These are phyloP conservation scores for Plantago ovata DNA, from an alignment of 257 asterid genomes.

Conservation along the genomic window DNA sequence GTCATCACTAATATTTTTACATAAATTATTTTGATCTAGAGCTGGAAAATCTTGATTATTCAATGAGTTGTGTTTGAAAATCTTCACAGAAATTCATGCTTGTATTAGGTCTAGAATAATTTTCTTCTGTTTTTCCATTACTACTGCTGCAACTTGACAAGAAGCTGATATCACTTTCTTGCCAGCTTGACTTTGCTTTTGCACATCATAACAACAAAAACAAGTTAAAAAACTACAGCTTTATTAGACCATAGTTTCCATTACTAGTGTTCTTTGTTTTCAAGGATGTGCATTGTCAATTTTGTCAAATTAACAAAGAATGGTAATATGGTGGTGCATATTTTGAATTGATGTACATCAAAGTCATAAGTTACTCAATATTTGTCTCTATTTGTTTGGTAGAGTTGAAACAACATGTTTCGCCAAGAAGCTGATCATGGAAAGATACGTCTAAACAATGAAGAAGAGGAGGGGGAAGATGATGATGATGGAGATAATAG, in stretches of 20 bases:
- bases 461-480: constrained; percentile 81
- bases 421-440: constrained; percentile 38
- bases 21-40: constrained; percentile 17
- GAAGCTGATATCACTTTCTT: constrained; percentile 20
- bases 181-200: constrained; percentile 23
- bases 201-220: constrained; percentile 29
- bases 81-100: constrained; percentile 32
- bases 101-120: constrained; percentile 38
- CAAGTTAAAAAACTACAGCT: constrained; percentile 26
- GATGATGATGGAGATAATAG: constrained; percentile 61
- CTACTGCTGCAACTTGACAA: constrained; percentile 55
- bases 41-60: constrained; percentile 20
- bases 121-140: constrained; percentile 40
- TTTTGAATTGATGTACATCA: too few species aligned
- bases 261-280: too few species aligned
- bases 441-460: constrained; percentile 41
- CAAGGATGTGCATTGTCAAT: too few species aligned
- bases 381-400: too few species aligned
- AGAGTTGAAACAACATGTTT: constrained; percentile 23
- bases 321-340: too few species aligned
- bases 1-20: too few species aligned
- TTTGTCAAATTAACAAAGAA: too few species aligned
- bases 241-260: constrained; percentile 14
- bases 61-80: constrained; percentile 22
- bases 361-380: too few species aligned